Evolutionary conservation across 768 basidiomycete species (phyloP), one percentile per base, ranked within the genome.

Genomic region (Russula sp.): DNA sequence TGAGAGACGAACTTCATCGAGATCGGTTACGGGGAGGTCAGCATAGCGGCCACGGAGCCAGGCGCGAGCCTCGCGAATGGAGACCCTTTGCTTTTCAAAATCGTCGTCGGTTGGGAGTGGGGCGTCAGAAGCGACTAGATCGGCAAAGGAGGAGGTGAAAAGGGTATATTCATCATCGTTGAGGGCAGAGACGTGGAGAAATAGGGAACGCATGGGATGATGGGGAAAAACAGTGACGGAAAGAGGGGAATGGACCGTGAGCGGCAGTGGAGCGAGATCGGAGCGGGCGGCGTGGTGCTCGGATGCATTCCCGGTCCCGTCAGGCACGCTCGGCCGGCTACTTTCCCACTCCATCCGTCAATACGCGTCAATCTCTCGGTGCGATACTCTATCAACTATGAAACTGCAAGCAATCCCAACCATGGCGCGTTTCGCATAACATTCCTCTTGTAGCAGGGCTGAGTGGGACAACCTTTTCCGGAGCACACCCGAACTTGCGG

Each of bases 31-130:
- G 13, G 77, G 70, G 7, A 90, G 69, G 64, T 79, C 75, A 6
- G 81, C 73, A 68, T 87, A 90, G 61, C 87, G 76, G 13, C 90
- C 89, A 25, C 86, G 74, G 53, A 91, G 73, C 88, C 88, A 91
- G 5, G 86, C 88, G 42, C 88, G 76, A 10, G 78, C 84, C 69
- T 91, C 89, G 35, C 88, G 80, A 22, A 76, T 79, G 43, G 85
- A 80, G 11, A 90, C 74, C 5, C 71, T 65, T 56, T 82, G 76
- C 18, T 73, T 70, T 61, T 87, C 85, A 66, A 82, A 86, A 67
- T 79, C 78, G 0, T 71, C 73, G 71, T 84, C 82, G 60, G 78
- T 73, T 51, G 55, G 35, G 38, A 43, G 50, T 0, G 61, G 66
- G 16, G 22, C 2, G 50, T 67, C 61, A 58, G 65, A 66, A 49